Base-by-base conservation (phyloP, 2,329 filamentous ascomycete species). In the Trichoderma atrobrunneum region DNA sequence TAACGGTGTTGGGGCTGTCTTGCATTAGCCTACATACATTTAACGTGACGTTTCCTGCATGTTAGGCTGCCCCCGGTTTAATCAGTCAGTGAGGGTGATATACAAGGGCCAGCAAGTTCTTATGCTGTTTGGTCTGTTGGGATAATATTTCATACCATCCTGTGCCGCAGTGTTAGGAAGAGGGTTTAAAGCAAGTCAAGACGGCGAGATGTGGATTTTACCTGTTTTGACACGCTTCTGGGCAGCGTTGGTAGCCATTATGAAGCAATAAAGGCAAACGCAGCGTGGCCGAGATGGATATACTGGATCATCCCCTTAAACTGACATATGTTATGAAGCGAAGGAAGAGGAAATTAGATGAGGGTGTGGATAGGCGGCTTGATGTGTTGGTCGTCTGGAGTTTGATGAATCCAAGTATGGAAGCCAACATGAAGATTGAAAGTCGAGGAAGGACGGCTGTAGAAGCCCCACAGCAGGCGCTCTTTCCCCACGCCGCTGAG, bases 1-100 rank as follows among this genome's bases (percentile, higher is more conserved):
- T 21, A 24, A 51, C 11, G n/a, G n/a, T 21, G n/a, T 21, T 21
- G 16, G 43, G 43, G 43, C 7, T 56, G 21, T 12, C 43, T 5
- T 34, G 51, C 48, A 57, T 62, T 54, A 62, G 39, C 59, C 56
- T 51, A 70, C 67, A 63, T 61, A 70, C 67, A 70, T 18, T 70
- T 62, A 7, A 70, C 39, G 48, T 61, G 67, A 21, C 67, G 67
- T 62, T 62, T 70, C 16, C 67, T 63, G 59, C 67, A 70, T n/a
- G 67, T 63, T 28, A 70, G 24, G 43, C 59, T 70, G 43, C 51
- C 43, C 36, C 59, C 28, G 28, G 21, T 56, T 56, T 24, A 48
- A 21, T 70, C 43, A 63, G 59, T 70, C 16, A 32, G 7, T 21
- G 54, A 56, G 12, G 11, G 5, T 14, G 26, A 32, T 57, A 54